Evolutionary conservation across 805 yeast species (phyloP).

Genomic region (Wickerhamiella australiensis): DNA sequence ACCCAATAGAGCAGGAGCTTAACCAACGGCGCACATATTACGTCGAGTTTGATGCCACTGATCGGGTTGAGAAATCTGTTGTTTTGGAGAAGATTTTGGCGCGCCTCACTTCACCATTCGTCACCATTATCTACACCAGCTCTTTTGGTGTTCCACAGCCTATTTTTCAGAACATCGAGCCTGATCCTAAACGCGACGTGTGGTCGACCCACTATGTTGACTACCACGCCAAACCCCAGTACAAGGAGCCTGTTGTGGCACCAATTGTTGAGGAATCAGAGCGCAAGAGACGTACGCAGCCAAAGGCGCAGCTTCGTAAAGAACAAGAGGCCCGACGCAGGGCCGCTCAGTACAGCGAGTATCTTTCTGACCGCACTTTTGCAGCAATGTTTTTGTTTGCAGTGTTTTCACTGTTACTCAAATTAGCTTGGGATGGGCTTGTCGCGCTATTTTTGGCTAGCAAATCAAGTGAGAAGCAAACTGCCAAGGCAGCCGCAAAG

Average conservation of each 20-base stretch:
- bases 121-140: conserved; percentile 48
- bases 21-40: conserved; percentile 19
- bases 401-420: conserved; percentile 12
- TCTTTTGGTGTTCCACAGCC: conserved; percentile 20
- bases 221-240: conserved; percentile 7
- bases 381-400: conserved; percentile 14
- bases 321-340: conserved; percentile 3
- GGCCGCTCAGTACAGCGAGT: conserved; percentile 16
- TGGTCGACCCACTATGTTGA: conserved; percentile 19
- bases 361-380: conserved; percentile 21
- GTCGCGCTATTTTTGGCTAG: background rate
- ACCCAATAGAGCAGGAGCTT: conserved; percentile 12
- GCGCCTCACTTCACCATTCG: conserved; percentile 62
- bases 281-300: background rate
- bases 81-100: conserved; percentile 45
- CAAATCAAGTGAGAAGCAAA: too few species aligned
- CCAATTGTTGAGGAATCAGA: conserved; percentile 14
- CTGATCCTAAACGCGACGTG: conserved; percentile 22
- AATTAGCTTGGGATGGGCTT: background rate
- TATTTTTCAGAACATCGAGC: conserved; percentile 22
- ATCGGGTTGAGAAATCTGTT: conserved; percentile 25
- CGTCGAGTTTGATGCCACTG: conserved; percentile 16
- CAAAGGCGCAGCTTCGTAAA: background rate
- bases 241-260: conserved; percentile 19
- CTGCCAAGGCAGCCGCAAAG: too few species aligned